phyloP scores from a whole-genome alignment of 257 asterid species.

The Ligustrum vulgare region DNA sequence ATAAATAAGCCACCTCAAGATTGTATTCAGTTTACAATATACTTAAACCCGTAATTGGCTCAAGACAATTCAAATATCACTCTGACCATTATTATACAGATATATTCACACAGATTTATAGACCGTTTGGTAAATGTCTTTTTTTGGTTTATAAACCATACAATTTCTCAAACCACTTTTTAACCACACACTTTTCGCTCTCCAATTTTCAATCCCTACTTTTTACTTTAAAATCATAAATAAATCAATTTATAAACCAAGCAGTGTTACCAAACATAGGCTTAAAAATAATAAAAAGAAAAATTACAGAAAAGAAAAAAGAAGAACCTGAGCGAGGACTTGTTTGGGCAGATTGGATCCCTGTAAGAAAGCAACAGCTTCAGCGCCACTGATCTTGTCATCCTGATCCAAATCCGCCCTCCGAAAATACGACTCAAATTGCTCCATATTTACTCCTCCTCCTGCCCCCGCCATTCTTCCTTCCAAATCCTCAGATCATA shows the following conservation, averaged over 20 bases:
- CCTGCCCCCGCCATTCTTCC: constrained; percentile 49
- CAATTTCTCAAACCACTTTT: no score
- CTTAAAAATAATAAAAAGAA: background rate
- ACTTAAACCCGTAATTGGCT: background rate
- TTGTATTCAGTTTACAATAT: background rate
- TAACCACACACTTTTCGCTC: no score
- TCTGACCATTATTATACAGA: background rate
- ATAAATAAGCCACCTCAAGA: constrained; percentile 11
- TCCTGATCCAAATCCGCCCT: constrained; percentile 96
- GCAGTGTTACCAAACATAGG: no score
- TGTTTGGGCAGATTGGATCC: constrained; percentile 83
- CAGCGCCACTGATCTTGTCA: constrained; percentile 88
- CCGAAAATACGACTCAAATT: constrained; percentile 79
- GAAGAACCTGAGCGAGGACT: constrained; percentile 77
- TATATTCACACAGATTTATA: background rate
- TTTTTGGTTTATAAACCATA: no score
- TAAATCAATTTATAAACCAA: no score
- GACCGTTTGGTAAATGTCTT: no score
- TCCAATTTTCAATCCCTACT: no score
- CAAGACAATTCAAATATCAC: background rate
- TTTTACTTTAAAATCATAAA: no score
- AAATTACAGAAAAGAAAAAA: background rate
- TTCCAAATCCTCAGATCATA: constrained; percentile 31
- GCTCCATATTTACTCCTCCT: constrained; percentile 51
- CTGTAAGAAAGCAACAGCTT: constrained; percentile 79